A percentile compares a stretch with the other conserved stretches of the same genome.
These are phyloP conservation scores for Pseudogymnoascus sp. DNA, from an alignment of 2,329 filamentous ascomycete genomes.

Conservation along the genomic window DNA sequence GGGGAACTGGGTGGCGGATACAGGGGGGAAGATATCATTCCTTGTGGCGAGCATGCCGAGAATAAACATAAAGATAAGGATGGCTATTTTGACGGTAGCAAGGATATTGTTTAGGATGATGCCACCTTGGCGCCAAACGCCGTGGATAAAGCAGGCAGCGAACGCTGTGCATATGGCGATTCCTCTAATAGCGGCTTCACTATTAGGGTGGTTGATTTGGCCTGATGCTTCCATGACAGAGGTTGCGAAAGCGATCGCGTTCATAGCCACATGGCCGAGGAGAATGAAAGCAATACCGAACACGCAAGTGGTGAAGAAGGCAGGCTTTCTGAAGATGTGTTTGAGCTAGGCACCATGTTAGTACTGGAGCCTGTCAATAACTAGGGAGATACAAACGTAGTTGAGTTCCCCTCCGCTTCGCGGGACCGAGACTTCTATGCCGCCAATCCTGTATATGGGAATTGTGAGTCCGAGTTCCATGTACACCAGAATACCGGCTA, in stretches of 20 bases:
- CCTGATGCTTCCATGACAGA: slow-evolving; percentile 34
- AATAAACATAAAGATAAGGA: slow-evolving; percentile 40
- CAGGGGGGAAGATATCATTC: not conserved
- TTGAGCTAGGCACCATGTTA: slow-evolving; percentile 23
- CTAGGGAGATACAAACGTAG: slow-evolving; percentile 31
- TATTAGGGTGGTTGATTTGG: slow-evolving; percentile 17
- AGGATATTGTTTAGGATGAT: slow-evolving; percentile 46
- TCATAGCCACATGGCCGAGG: slow-evolving; percentile 43
- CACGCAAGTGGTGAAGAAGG: slow-evolving; percentile 35
- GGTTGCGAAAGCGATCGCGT: slow-evolving; percentile 40
- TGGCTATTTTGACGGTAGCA: slow-evolving; percentile 41
- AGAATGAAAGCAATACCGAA: slow-evolving; percentile 30
- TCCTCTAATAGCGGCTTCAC: slow-evolving; percentile 33
- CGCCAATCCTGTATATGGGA: slow-evolving; percentile 35
- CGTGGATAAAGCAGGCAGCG: slow-evolving; percentile 42
- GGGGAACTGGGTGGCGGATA: not conserved
- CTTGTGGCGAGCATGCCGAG: slow-evolving; percentile 26
- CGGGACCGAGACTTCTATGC: slow-evolving; percentile 35
- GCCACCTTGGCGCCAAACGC: slow-evolving; percentile 40
- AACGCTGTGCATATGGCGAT: slow-evolving; percentile 41
- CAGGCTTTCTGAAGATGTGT: slow-evolving; percentile 36
- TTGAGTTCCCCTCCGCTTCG: slow-evolving; percentile 42
- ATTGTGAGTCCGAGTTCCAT: slow-evolving; percentile 42
- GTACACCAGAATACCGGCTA: slow-evolving; percentile 22
- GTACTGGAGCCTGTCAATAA: not conserved